A percentile compares a stretch with the other conserved stretches of the same genome.
Conservation (phyloP, 2,329 filamentous ascomycete species). For the Neodidymelliopsis sp. region DNA sequence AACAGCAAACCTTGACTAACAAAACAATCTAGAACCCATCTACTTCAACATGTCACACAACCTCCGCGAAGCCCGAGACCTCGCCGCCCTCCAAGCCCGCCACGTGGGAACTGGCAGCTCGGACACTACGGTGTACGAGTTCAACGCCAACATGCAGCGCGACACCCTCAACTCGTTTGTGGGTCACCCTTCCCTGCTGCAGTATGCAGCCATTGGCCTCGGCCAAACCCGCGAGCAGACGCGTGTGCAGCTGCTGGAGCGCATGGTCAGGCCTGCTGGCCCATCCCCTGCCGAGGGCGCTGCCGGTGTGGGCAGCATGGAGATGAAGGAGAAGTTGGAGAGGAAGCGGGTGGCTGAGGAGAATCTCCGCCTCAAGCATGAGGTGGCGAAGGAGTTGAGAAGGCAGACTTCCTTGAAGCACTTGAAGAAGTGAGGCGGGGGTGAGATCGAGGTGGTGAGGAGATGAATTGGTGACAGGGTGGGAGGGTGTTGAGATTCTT, state of each 20-base stretch:
- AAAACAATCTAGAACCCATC: not conserved
- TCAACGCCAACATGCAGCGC: conserved; percentile 90
- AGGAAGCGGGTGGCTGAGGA: not conserved
- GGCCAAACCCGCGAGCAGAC: conserved; percentile 82
- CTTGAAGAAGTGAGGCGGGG: too few relatives aligned
- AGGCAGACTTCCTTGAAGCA: too few relatives aligned
- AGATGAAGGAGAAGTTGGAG: not conserved
- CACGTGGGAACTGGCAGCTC: conserved; percentile 94
- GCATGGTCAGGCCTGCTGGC: conserved; percentile 68
- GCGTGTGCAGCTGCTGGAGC: conserved; percentile 77
- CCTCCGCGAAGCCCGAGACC: conserved; percentile 92
- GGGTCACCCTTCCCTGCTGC: conserved; percentile 83
- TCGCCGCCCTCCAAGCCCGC: conserved; percentile 91
- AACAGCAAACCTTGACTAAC: too few relatives aligned
- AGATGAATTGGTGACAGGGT: too few relatives aligned
- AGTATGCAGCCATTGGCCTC: conserved; percentile 85
- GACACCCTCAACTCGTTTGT: conserved; percentile 88
- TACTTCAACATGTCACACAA: conserved; percentile 76
- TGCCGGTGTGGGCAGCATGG: not conserved
- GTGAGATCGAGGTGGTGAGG: too few relatives aligned
- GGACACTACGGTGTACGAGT: conserved; percentile 97
- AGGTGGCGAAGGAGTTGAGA: not conserved
- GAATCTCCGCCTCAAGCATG: not conserved
- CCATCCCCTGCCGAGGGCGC: not conserved
- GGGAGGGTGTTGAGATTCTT: too few relatives aligned